phyloP scores from a whole-genome alignment of 176 grass and related monocot species.

The Phyllostachys edulis region DNA sequence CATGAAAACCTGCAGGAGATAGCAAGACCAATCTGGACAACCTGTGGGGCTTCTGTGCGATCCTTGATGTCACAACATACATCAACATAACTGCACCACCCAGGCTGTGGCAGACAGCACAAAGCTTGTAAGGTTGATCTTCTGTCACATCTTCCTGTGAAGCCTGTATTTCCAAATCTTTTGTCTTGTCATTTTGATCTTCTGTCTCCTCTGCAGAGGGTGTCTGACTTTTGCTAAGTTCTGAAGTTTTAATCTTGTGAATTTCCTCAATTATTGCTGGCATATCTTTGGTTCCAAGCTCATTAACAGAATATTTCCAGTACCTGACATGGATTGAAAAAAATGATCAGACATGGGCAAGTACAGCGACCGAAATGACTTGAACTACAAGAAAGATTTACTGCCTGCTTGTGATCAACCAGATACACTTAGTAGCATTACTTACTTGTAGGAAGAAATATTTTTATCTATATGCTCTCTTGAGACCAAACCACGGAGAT shows the following conservation, averaged over 20 bases:
- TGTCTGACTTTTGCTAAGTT: constrained; percentile 46
- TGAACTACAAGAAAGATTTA: neutral
- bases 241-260: constrained; percentile 86
- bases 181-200: constrained; percentile 42
- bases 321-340: constrained; percentile 51
- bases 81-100: constrained; percentile 94
- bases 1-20: constrained; percentile 95
- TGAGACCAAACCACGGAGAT: constrained; percentile 91
- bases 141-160: constrained; percentile 31
- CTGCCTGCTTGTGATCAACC: neutral
- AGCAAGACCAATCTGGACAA: constrained; percentile 78
- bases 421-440: neutral
- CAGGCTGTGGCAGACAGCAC: constrained; percentile 83
- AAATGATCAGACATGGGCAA: neutral
- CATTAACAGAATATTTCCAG: constrained; percentile 98
- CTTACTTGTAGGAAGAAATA: constrained; percentile 93
- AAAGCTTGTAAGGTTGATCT: constrained; percentile 78
- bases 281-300: constrained; percentile 89
- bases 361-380: neutral
- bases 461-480: constrained; percentile 81
- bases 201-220: constrained; percentile 6
- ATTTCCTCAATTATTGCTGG: constrained; percentile 89
- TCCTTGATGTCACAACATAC: constrained; percentile 82
- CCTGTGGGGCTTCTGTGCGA: constrained; percentile 63
- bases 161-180: constrained; percentile 38